phyloP scores from a whole-genome alignment of 2,329 filamentous ascomycete genomes.

The Cryphonectria radicalis region DNA sequence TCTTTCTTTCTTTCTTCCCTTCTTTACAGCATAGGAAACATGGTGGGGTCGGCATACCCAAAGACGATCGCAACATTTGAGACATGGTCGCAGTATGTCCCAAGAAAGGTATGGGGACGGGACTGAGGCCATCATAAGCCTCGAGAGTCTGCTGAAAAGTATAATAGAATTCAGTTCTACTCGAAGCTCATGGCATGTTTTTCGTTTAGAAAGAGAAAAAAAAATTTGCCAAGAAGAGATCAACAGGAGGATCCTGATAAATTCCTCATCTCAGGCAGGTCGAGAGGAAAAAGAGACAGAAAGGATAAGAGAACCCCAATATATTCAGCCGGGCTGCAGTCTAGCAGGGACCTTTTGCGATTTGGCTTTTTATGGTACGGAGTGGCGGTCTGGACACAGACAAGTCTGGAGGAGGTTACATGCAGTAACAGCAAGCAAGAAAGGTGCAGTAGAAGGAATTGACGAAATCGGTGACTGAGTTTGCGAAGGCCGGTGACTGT shows the following conservation, averaged over 20 bases:
- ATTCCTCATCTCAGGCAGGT: background rate
- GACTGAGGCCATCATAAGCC: slow-evolving; percentile 20
- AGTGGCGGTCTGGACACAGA: slow-evolving; percentile 26
- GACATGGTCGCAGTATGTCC: slow-evolving; percentile 27
- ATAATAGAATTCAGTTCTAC: background rate
- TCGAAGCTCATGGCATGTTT: slow-evolving; percentile 12
- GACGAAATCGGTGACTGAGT: background rate
- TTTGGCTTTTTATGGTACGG: slow-evolving; percentile 12
- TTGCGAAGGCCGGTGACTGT: background rate
- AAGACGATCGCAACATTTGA: slow-evolving; percentile 27
- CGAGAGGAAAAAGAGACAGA: background rate
- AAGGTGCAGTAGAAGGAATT: slow-evolving; percentile 6
- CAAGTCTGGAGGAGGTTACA: slow-evolving; percentile 10
- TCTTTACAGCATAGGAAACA: background rate
- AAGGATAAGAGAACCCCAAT: slow-evolving; percentile 1
- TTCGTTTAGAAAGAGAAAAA: background rate
- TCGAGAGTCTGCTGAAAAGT: background rate
- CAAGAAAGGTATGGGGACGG: slow-evolving; percentile 22
- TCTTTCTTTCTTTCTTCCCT: background rate
- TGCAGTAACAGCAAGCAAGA: background rate
- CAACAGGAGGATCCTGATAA: background rate
- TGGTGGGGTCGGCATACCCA: slow-evolving; percentile 21
- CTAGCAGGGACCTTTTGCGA: background rate
- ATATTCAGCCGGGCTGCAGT: slow-evolving; percentile 4
- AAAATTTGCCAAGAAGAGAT: slow-evolving; percentile 17